Conservation (phyloP, 306 rosid species). For the Benincasa hispida region DNA sequence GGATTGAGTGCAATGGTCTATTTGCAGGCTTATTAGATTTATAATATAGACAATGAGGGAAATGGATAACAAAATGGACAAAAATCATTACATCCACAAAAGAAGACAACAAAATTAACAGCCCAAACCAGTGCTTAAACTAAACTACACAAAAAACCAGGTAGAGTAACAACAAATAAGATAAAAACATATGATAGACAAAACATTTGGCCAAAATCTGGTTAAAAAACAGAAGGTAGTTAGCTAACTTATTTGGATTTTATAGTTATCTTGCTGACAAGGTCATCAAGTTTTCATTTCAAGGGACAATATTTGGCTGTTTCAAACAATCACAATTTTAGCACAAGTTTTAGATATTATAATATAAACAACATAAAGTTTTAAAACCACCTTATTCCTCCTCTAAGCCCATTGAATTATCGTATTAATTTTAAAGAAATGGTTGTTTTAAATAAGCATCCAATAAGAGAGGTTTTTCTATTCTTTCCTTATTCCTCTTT, state of each 20-base stretch:
- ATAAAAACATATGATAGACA: neutral
- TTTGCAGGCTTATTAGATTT: neutral
- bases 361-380: neutral
- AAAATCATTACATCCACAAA: neutral
- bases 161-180: neutral
- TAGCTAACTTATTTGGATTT: neutral
- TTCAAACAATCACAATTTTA: neutral
- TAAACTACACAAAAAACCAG: neutral
- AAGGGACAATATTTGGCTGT: neutral
- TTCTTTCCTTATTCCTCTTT: neutral
- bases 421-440: neutral
- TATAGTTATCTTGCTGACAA: neutral
- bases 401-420: neutral
- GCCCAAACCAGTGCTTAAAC: too few relatives aligned
- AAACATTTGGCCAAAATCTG: neutral
- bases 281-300: neutral
- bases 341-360: neutral
- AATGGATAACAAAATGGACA: neutral
- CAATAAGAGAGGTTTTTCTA: neutral
- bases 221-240: neutral
- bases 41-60: neutral
- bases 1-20: neutral
- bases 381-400: neutral
- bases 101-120: neutral
- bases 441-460: neutral